Evolutionary conservation across 768 basidiomycete genomes (phyloP).

Genomic region (Tulasnella sp.): DNA sequence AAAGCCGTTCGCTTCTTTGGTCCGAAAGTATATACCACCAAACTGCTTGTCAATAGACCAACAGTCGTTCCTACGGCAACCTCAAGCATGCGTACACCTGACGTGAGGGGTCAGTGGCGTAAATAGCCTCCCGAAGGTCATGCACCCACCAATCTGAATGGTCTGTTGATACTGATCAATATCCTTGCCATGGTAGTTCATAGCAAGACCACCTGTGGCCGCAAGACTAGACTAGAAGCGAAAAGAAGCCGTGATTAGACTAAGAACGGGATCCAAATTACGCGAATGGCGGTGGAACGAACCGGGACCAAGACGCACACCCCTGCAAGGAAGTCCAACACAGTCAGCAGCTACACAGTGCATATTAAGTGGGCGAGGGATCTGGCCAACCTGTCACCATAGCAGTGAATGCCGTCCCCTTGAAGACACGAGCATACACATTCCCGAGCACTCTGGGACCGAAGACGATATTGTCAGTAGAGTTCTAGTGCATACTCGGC

Average conservation of each 20-base stretch:
- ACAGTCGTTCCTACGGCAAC: conserved; percentile 86
- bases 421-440: conserved; percentile 59
- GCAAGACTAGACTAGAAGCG: conserved; percentile 45
- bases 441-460: conserved; percentile 47
- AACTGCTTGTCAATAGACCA: conserved; percentile 46
- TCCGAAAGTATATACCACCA: conserved; percentile 13
- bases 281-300: conserved; percentile 32
- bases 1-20: conserved; percentile 10
- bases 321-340: conserved; percentile 28
- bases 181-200: conserved; percentile 22
- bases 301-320: conserved; percentile 81
- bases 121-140: conserved; percentile 51
- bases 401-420: conserved; percentile 70
- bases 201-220: conserved; percentile 71
- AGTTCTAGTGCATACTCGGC: neutral
- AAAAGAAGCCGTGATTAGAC: neutral
- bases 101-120: neutral
- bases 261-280: conserved; percentile 39
- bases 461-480: neutral
- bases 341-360: neutral
- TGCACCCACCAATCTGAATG: conserved; percentile 71
- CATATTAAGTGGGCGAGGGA: neutral
- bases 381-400: conserved; percentile 52
- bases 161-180: conserved; percentile 44
- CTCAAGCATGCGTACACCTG: conserved; percentile 13